A percentile compares a stretch with the other conserved stretches of the same genome.
Evolutionary conservation across 2,329 filamentous ascomycete species (phyloP).

Genomic region (Colletotrichum sp.): DNA sequence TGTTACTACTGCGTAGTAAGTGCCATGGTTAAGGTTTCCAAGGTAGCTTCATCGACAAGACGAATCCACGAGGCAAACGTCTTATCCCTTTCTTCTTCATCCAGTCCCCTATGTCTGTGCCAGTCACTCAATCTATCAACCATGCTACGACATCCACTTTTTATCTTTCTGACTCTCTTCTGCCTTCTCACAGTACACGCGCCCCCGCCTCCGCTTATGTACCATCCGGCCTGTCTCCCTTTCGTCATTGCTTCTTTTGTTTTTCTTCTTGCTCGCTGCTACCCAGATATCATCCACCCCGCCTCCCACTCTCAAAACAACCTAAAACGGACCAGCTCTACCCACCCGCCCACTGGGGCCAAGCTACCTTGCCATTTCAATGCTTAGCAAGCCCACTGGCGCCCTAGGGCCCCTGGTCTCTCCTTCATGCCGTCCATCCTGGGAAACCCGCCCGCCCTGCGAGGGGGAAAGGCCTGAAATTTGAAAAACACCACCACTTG

Average conservation of each 20-base stretch:
- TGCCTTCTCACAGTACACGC: background rate
- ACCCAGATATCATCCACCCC: background rate
- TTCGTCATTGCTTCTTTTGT: slow-evolving; percentile 9
- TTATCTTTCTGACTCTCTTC: background rate
- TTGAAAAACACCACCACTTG: background rate
- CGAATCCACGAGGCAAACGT: background rate
- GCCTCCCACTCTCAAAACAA: background rate
- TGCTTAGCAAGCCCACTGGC: background rate
- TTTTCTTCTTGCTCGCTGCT: background rate
- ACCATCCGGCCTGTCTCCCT: background rate
- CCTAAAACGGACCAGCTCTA: background rate
- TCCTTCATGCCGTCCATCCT: background rate
- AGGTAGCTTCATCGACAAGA: background rate
- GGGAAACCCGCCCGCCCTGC: background rate
- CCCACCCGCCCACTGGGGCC: background rate
- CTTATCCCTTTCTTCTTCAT: background rate
- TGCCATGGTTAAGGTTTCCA: too few relatives aligned
- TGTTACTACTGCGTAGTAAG: background rate
- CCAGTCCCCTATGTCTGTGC: background rate
- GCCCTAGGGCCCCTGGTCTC: background rate
- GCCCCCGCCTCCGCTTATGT: background rate
- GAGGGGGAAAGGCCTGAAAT: background rate
- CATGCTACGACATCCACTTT: background rate
- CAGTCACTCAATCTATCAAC: background rate
- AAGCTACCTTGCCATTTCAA: background rate